Percentiles rank a stretch among this genome's conserved stretches.
Evolutionary conservation across 306 rosid species (phyloP).

Genomic region (Hylodesmum podocarpum): DNA sequence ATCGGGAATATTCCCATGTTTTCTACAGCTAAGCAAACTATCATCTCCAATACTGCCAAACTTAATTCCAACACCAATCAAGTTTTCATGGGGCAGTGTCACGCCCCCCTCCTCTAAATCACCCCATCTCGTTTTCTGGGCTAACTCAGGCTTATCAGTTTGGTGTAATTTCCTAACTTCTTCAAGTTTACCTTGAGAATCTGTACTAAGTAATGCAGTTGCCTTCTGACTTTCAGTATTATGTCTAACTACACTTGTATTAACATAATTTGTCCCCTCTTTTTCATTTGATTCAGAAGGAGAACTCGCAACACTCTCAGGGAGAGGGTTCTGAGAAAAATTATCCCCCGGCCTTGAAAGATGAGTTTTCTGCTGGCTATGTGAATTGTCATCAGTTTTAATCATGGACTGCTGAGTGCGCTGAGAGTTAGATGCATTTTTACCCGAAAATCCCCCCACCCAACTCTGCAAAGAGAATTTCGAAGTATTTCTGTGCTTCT

Average conservation of each 20-base stretch:
- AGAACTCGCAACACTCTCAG: conserved; percentile 40
- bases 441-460: conserved; percentile 77
- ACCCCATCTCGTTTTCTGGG: conserved; percentile 60
- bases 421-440: conserved; percentile 50
- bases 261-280: conserved; percentile 25
- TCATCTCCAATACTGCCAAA: conserved; percentile 89
- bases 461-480: conserved; percentile 83
- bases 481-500: conserved; percentile 88
- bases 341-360: conserved; percentile 48
- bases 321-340: conserved; percentile 37
- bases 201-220: conserved; percentile 27
- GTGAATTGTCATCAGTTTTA: conserved; percentile 39
- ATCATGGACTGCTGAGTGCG: conserved; percentile 36
- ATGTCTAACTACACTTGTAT: conserved; percentile 38
- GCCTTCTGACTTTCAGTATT: conserved; percentile 41
- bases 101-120: conserved; percentile 61
- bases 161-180: conserved; percentile 40
- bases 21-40: conserved; percentile 50
- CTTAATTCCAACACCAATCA: conserved; percentile 71
- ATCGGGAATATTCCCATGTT: conserved; percentile 43
- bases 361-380: conserved; percentile 49
- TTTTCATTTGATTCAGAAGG: conserved; percentile 41
- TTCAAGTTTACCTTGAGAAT: conserved; percentile 45
- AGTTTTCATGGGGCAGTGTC: conserved; percentile 49
- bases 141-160: conserved; percentile 45